Base-by-base conservation (phyloP, 805 yeast genomes). In the Myxozyma udenii region DNA sequence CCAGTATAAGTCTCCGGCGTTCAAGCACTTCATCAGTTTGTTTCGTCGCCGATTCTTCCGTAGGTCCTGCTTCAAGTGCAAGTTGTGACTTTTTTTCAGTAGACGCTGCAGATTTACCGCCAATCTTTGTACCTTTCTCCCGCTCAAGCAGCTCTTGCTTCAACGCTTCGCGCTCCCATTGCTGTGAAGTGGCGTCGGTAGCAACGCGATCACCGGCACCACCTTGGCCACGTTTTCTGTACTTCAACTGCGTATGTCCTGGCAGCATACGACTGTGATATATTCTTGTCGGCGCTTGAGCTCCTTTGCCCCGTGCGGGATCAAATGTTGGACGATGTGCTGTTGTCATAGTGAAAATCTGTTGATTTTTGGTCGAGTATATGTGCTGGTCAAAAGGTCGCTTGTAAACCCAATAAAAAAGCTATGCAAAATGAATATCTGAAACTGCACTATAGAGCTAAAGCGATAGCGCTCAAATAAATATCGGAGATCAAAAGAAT, bases 261-360 rank as follows among this genome's bases (percentile, higher is more conserved):
- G 85, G 81, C 9, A 78, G 68, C 41, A 75, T 68, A 43, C 84
- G 69, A 9, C 80, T 71, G 61, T 81, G 85, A 23, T 71, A 69
- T 7, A 77, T 79, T 2, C 75, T 61, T 0, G 83, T 78, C 3
- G 68, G 66, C 6, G 71, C 65, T 52, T 66, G 61, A 49, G 70
- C 70, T 44, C 70, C 69, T 45, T 78, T 79, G 47, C 83, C 82
- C 61, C 79, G 74, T 18, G 85, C 84, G 43, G 78, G 78, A 57
- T 82, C 87, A 56, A 83, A 74, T 4, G 85, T 83, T 0, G 87
- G 86, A 63, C 84, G 75, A 62, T 81, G 85, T 7, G 85, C 84
- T 2, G 86, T 79, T 0, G 87, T 80, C 87, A 83, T 82, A n/a
- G 16, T 35, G 28, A 19, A n/a, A n/a, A n/a, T n/a, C n/a, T n/a